These are phyloP conservation scores for Fonsecaea pugnacius DNA, from an alignment of 2,329 filamentous ascomycete species.

Conservation along the genomic window DNA sequence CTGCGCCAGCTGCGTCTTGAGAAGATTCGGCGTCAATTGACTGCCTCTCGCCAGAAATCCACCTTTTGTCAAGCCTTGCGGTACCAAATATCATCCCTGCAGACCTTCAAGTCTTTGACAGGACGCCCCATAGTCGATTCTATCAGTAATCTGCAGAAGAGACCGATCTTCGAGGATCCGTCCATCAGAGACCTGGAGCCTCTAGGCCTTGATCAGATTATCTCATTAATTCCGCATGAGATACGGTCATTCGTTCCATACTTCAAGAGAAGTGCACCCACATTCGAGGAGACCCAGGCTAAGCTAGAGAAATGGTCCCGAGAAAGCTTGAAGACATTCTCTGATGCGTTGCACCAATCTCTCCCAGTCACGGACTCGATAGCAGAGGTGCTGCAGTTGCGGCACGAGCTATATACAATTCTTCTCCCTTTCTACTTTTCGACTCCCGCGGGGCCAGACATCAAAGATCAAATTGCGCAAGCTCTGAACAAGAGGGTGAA, in stretches of 20 bases:
- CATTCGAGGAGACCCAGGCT: constrained; percentile 62
- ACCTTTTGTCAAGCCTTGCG: constrained; percentile 68
- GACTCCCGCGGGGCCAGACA: constrained; percentile 61
- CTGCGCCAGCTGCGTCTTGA: constrained; percentile 75
- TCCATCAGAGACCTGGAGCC: constrained; percentile 57
- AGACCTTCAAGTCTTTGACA: constrained; percentile 76
- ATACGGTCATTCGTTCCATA: constrained; percentile 85
- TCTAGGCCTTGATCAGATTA: constrained; percentile 75
- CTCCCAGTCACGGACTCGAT: constrained; percentile 68
- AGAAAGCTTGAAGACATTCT: constrained; percentile 62
- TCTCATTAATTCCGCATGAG: constrained; percentile 79
- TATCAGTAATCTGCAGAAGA: constrained; percentile 69
- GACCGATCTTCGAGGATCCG: constrained; percentile 72
- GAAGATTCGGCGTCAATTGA: constrained; percentile 68
- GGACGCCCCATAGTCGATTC: constrained; percentile 73
- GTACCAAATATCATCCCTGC: constrained; percentile 76
- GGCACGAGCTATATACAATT: constrained; percentile 71
- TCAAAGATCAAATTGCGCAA: constrained; percentile 70
- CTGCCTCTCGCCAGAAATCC: constrained; percentile 54
- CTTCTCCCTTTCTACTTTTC: constrained; percentile 74
- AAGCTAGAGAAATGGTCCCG: constrained; percentile 68
- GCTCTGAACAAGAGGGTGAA: constrained; percentile 65
- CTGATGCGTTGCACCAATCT: constrained; percentile 65
- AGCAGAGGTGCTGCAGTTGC: constrained; percentile 69
- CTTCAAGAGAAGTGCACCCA: constrained; percentile 78